Base-by-base conservation (phyloP, 169 alveolate genomes). In the Perkinsus marinus region DNA sequence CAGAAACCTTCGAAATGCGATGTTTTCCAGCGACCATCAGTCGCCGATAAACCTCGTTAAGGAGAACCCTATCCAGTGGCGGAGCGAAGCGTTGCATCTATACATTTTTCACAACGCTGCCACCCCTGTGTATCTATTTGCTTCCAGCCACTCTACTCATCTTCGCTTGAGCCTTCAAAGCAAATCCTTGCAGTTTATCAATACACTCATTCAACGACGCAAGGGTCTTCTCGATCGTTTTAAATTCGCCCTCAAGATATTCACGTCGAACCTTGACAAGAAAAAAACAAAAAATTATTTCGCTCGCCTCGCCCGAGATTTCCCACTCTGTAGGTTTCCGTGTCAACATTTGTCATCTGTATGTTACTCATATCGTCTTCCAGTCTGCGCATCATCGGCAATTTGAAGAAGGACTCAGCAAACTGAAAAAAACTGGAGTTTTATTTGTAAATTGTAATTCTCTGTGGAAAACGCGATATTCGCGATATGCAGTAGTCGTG, bases 331-430 rank as follows among this genome's bases (percentile, higher is more conserved):
- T 89, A 89, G 19, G 91, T 89, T 17, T 89, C 91, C 2, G 38
- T 89, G 36, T 89, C 91, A 36, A 89, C 91, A 22, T 89, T n/a
- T 0, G 91, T 38, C 43, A 90, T 39, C 9, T 90, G 91, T 17
- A 89, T 39, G 68, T 47, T n/a, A 37, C 36, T 19, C 90, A 34
- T 43, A 57, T 39, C 94, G 89, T 93, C 94, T 89, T 93, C 94
- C 39, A 93, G 89, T 26, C 93, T n/a, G 2, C 94, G 91, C 91
- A 93, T 92, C 94, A 93, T 91, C 39, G 94, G 94, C 90, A 93
- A 89, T 91, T 93, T 93, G 94, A 93, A 93, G 89, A 93, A 93
- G 69, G 93, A 91, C 92, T 93, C 94, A 2, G 94, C 93, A 69
- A 93, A 93, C 68, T 91, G 92, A 19, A 39, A 34, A 0, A 69